A percentile compares a stretch with the other conserved stretches of the same genome.
Conservation (phyloP, 2,329 filamentous ascomycete genomes). For the Ceratocystis ficicola region DNA sequence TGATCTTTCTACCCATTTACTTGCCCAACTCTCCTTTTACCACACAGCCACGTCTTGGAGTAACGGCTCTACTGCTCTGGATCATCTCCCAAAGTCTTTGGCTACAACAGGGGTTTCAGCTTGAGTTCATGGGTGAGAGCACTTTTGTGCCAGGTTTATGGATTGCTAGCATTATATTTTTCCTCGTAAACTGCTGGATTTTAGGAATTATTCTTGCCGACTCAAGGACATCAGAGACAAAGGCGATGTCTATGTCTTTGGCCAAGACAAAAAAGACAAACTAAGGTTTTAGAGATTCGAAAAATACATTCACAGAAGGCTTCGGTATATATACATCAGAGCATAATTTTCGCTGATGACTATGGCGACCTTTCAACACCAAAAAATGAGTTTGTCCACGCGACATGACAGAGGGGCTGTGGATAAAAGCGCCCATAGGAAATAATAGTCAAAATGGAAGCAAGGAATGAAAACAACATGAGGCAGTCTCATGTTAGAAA, state of each 20-base stretch:
- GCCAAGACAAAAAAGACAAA: conserved; percentile 2
- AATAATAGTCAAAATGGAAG: neutral
- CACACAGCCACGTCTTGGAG: conserved; percentile 45
- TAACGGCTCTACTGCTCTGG: conserved; percentile 59
- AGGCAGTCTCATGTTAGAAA: neutral
- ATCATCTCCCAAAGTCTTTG: conserved; percentile 60
- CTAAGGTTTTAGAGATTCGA: neutral
- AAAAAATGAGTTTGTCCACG: neutral
- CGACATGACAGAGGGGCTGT: neutral
- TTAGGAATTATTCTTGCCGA: conserved; percentile 68
- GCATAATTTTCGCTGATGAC: neutral
- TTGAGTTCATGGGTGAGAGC: conserved; percentile 69
- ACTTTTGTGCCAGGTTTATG: conserved; percentile 81
- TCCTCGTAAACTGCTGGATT: conserved; percentile 76
- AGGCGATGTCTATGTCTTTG: neutral
- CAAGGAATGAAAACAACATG: neutral
- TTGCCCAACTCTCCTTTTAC: conserved; percentile 69
- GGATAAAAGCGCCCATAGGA: neutral
- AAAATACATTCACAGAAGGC: neutral
- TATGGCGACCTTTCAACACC: neutral
- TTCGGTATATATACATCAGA: neutral
- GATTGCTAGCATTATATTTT: conserved; percentile 63
- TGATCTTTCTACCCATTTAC: conserved; percentile 84
- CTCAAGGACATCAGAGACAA: conserved; percentile 27
- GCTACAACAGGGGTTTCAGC: conserved; percentile 61